phyloP scores from a whole-genome alignment of 352 stramenopile genomes.

The Pythium aristosporum region DNA sequence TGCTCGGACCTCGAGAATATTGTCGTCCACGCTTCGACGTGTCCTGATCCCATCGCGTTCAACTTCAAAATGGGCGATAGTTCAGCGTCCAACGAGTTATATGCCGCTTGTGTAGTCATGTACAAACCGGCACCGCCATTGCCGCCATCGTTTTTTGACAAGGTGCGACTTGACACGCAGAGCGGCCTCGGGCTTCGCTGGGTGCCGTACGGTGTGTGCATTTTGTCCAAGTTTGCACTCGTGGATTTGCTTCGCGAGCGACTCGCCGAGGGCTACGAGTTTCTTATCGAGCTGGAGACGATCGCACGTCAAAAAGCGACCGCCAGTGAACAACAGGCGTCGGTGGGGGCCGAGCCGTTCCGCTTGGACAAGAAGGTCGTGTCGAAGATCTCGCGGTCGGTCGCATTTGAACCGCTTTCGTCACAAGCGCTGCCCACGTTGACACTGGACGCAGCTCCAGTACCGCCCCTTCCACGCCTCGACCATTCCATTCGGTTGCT shows the following conservation, averaged over 20 bases:
- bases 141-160: conserved; percentile 58
- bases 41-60: conserved; percentile 38
- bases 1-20: conserved; percentile 30
- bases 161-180: conserved; percentile 45
- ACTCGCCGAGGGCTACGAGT: conserved; percentile 79
- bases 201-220: conserved; percentile 79
- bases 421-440: conserved; percentile 35
- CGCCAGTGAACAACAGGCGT: conserved; percentile 10
- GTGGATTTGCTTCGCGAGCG: conserved; percentile 79
- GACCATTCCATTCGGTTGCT: conserved; percentile 77
- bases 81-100: conserved; percentile 66
- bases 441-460: neutral
- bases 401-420: conserved; percentile 61
- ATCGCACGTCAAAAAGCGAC: conserved; percentile 32
- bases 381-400: conserved; percentile 66
- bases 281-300: conserved; percentile 69
- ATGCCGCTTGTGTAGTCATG: conserved; percentile 74
- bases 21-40: conserved; percentile 27
- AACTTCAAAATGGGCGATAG: conserved; percentile 72
- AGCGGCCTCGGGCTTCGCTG: conserved; percentile 43
- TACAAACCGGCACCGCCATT: conserved; percentile 74
- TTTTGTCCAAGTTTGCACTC: conserved; percentile 82
- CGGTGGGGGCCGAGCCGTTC: conserved; percentile 31
- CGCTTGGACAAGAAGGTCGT: conserved; percentile 78
- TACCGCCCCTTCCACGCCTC: conserved; percentile 38